phyloP scores from a whole-genome alignment of 805 yeast genomes.

The Metschnikowia lachancei region DNA sequence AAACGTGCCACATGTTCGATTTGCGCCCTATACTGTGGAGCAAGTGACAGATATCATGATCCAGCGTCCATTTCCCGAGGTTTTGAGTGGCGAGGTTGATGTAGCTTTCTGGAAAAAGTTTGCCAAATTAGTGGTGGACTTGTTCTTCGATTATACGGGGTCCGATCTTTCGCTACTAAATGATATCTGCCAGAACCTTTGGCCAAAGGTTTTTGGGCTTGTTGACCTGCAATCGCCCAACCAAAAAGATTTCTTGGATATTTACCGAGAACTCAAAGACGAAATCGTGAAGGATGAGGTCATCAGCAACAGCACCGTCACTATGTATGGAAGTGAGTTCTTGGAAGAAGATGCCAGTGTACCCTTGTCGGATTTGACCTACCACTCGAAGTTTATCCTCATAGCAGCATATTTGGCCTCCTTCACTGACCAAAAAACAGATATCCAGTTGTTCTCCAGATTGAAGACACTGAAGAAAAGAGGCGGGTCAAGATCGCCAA shows the following conservation, averaged over 20 bases:
- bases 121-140: conserved; percentile 44
- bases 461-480: conserved; percentile 40
- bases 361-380: conserved; percentile 47
- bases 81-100: conserved; percentile 5
- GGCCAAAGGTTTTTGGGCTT: conserved; percentile 35
- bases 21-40: conserved; percentile 35
- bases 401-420: conserved; percentile 85
- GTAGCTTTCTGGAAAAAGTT: conserved; percentile 41
- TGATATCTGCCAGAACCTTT: conserved; percentile 31
- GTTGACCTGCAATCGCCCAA: conserved; percentile 22
- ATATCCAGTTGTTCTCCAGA: conserved; percentile 66
- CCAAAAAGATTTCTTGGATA: conserved; percentile 31
- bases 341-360: conserved; percentile 19
- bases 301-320: conserved; percentile 30
- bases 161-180: conserved; percentile 36
- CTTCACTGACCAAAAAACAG: conserved; percentile 65
- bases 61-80: conserved; percentile 5
- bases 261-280: conserved; percentile 32
- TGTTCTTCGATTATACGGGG: conserved; percentile 46
- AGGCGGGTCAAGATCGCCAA: conserved; percentile 10
- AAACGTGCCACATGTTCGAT: conserved; percentile 41
- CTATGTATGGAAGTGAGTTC: conserved; percentile 24
- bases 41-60: conserved; percentile 38
- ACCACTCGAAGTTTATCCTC: conserved; percentile 64
- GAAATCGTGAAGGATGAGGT: conserved; percentile 31